phyloP scores from a whole-genome alignment of 2,329 filamentous ascomycete genomes.

The Cryphonectria parasitica region DNA sequence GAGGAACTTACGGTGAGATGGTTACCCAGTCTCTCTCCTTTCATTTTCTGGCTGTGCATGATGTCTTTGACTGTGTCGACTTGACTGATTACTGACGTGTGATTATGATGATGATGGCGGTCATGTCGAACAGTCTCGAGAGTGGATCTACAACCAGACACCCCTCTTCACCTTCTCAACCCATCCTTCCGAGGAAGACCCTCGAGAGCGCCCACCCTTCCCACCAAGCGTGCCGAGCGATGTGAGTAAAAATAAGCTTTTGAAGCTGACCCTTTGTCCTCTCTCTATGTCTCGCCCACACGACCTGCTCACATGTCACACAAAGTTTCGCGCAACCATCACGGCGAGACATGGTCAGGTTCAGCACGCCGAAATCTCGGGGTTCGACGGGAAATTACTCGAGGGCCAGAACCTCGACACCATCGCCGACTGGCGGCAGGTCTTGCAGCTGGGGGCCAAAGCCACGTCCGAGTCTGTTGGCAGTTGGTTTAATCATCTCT shows the following conservation, averaged over 20 bases:
- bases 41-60: too few relatives aligned
- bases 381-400: constrained; percentile 32
- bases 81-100: constrained; percentile 23
- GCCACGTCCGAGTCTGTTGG: constrained; percentile 31
- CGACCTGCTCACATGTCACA: neutral
- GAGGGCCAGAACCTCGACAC: constrained; percentile 33
- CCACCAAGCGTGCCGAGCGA: constrained; percentile 51
- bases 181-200: constrained; percentile 61
- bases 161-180: constrained; percentile 78
- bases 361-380: constrained; percentile 34
- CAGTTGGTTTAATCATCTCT: constrained; percentile 39
- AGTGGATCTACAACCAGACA: constrained; percentile 86
- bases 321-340: constrained; percentile 40
- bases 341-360: constrained; percentile 47
- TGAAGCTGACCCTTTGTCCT: too few relatives aligned
- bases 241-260: constrained; percentile 39
- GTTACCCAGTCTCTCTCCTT: too few relatives aligned
- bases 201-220: constrained; percentile 56
- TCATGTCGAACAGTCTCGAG: constrained; percentile 51
- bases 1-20: constrained; percentile 61
- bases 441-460: constrained; percentile 28
- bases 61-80: too few relatives aligned
- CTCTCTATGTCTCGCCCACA: neutral
- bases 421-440: constrained; percentile 37
- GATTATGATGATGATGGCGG: neutral